phyloP scores from a whole-genome alignment of 1,284 basidiomycete genomes.

The Naganishia sp. region DNA sequence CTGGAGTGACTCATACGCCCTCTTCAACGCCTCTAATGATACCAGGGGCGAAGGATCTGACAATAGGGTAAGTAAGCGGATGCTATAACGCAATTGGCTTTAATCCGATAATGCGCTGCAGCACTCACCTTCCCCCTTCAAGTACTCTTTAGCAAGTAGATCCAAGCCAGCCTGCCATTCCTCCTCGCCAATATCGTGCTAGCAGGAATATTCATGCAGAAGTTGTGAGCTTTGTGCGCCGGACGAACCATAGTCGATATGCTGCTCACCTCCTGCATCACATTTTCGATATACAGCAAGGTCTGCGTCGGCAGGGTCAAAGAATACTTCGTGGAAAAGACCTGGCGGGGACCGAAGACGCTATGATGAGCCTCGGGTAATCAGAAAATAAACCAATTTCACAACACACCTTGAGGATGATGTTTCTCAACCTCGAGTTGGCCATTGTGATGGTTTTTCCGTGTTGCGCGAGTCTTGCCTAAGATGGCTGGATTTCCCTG shows the following conservation, averaged over 20 bases:
- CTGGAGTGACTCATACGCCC: constrained; percentile 80
- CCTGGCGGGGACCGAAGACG: constrained; percentile 38
- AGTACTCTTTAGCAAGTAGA: constrained; percentile 81
- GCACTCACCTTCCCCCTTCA: constrained; percentile 79
- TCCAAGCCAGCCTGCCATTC: constrained; percentile 66
- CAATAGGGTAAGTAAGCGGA: not conserved
- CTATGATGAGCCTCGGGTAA: not conserved
- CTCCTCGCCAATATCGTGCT: constrained; percentile 67
- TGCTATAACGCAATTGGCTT: constrained; percentile 4
- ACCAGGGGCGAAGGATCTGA: constrained; percentile 45
- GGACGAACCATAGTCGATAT: not conserved
- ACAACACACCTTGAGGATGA: constrained; percentile 51
- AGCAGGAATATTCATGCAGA: not conserved
- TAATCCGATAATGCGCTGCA: not conserved
- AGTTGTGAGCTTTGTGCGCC: not conserved
- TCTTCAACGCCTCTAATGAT: constrained; percentile 61
- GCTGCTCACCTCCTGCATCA: constrained; percentile 46
- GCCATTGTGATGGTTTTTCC: constrained; percentile 39
- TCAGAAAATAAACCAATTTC: not conserved
- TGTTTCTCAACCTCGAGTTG: constrained; percentile 44
- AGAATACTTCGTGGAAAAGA: constrained; percentile 55
- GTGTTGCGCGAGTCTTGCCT: too few relatives aligned
- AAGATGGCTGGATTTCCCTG: too few relatives aligned
- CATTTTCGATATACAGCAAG: constrained; percentile 51
- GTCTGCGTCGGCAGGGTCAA: constrained; percentile 52